Evolutionary conservation across 805 yeast genomes (phyloP).

Genomic region (Ogataea minuta): DNA sequence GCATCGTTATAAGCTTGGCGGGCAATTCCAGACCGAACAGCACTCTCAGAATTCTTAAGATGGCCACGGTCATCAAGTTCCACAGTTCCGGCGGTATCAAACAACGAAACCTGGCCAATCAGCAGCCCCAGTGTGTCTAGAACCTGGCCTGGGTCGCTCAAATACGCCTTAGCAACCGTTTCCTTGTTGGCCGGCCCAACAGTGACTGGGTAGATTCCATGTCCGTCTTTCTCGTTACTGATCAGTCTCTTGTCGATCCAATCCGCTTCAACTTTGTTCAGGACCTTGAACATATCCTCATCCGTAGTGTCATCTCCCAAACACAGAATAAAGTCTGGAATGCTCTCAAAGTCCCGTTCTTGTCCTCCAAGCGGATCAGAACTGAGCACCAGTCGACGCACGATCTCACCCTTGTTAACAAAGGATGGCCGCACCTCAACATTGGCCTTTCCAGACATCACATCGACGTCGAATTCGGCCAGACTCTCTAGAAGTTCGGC

Average conservation of each 20-base stretch:
- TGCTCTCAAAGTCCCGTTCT: slow-evolving; percentile 34
- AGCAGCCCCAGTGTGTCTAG: slow-evolving; percentile 78
- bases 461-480: slow-evolving; percentile 76
- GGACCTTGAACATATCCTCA: slow-evolving; percentile 91
- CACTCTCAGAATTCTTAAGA: slow-evolving; percentile 45
- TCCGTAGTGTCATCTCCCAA: slow-evolving; percentile 96
- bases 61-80: slow-evolving; percentile 79
- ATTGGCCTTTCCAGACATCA: slow-evolving; percentile 96
- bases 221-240: slow-evolving; percentile 46
- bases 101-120: slow-evolving; percentile 73
- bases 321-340: slow-evolving; percentile 85
- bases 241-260: slow-evolving; percentile 47
- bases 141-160: slow-evolving; percentile 81
- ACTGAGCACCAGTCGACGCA: slow-evolving; percentile 66
- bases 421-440: slow-evolving; percentile 95
- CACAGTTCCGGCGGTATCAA: slow-evolving; percentile 75
- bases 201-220: slow-evolving; percentile 79
- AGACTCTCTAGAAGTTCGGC: slow-evolving; percentile 60
- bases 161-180: slow-evolving; percentile 82
- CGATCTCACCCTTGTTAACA: slow-evolving; percentile 96
- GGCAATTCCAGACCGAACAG: slow-evolving; percentile 40
- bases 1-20: slow-evolving; percentile 32
- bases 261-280: slow-evolving; percentile 56
- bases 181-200: slow-evolving; percentile 90
- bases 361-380: slow-evolving; percentile 48